Evolutionary conservation across 2,329 filamentous ascomycete genomes (phyloP).

Genomic region (Colletotrichum brevisporum): DNA sequence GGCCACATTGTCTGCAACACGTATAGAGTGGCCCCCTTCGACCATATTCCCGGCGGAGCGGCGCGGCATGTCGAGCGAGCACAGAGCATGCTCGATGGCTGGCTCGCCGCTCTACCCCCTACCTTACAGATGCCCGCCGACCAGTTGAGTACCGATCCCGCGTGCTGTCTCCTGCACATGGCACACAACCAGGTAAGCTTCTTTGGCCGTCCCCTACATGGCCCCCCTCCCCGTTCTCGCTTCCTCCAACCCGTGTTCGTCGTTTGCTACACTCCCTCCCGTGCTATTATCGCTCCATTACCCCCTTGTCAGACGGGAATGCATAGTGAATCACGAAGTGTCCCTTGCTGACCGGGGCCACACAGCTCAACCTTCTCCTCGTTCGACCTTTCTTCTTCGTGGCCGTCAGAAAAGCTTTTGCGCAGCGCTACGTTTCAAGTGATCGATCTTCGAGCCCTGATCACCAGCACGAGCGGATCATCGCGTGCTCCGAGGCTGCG

Average conservation of each 20-base stretch:
- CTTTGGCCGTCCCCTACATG: background rate
- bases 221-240: slow-evolving; percentile 48
- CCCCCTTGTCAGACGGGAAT: background rate
- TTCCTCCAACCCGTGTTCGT: slow-evolving; percentile 10
- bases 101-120: slow-evolving; percentile 55
- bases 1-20: slow-evolving; percentile 64
- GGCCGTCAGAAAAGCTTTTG: slow-evolving; percentile 62
- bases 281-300: background rate
- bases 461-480: slow-evolving; percentile 50
- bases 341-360: slow-evolving; percentile 1
- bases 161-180: slow-evolving; percentile 64
- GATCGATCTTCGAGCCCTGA: slow-evolving; percentile 47
- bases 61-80: slow-evolving; percentile 55
- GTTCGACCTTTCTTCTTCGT: slow-evolving; percentile 63
- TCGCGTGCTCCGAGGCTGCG: slow-evolving; percentile 59
- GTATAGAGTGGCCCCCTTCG: slow-evolving; percentile 56
- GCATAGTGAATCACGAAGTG: slow-evolving; percentile 4
- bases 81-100: slow-evolving; percentile 58
- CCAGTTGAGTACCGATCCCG: slow-evolving; percentile 56
- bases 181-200: slow-evolving; percentile 54
- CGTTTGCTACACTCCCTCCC: slow-evolving; percentile 4
- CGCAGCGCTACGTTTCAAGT: slow-evolving; percentile 52
- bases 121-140: slow-evolving; percentile 54
- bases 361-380: slow-evolving; percentile 62
- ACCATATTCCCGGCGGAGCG: slow-evolving; percentile 44